phyloP scores from a whole-genome alignment of 495 filamentous ascomycete species.

The Corynascus novoguineensis region DNA sequence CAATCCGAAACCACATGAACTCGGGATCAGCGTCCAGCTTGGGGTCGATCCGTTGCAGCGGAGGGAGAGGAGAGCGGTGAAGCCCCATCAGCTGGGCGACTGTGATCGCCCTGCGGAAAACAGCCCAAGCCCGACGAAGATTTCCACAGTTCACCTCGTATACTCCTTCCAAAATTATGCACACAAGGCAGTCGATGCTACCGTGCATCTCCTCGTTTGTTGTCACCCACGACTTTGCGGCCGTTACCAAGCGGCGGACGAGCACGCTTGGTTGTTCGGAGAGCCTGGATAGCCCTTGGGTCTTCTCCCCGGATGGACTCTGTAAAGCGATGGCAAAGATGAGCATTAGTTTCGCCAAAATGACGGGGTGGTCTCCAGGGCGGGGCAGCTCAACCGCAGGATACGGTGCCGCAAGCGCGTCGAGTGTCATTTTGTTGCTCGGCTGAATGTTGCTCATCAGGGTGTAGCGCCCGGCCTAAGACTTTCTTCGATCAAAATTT shows the following conservation, averaged over 20 bases:
- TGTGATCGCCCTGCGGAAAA: slow-evolving; percentile 40
- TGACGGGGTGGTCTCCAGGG: slow-evolving; percentile 37
- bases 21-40: slow-evolving; percentile 14
- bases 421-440: not conserved
- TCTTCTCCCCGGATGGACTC: slow-evolving; percentile 22
- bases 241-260: slow-evolving; percentile 32
- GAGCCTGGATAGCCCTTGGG: slow-evolving; percentile 15
- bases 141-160: slow-evolving; percentile 46
- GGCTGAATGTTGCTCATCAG: not conserved
- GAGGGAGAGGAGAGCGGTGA: slow-evolving; percentile 28
- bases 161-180: slow-evolving; percentile 43
- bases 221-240: slow-evolving; percentile 39
- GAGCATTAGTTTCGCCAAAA: slow-evolving; percentile 41
- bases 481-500: not conserved
- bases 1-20: slow-evolving; percentile 34
- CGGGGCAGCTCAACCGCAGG: slow-evolving; percentile 19
- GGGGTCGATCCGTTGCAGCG: slow-evolving; percentile 17
- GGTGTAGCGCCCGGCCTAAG: not conserved
- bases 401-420: not conserved
- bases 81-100: slow-evolving; percentile 42
- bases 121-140: slow-evolving; percentile 40
- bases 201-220: slow-evolving; percentile 42
- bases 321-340: slow-evolving; percentile 39
- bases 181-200: slow-evolving; percentile 46
- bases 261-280: slow-evolving; percentile 23